Evolutionary conservation across 768 basidiomycete species (phyloP).

Genomic region (Tulasnella sp.): DNA sequence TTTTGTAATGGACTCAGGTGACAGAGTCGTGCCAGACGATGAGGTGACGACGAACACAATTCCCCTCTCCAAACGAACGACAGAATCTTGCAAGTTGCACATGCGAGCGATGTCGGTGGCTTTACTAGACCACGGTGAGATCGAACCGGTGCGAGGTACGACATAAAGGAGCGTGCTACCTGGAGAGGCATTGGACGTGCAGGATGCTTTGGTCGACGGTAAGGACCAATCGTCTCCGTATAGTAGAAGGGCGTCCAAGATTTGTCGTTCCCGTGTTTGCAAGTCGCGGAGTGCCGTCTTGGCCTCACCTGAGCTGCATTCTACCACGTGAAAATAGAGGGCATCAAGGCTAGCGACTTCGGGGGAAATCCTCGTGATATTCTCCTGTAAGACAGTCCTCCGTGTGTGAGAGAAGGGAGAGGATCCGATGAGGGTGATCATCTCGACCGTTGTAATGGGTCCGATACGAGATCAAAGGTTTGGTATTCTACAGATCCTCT

Average conservation of each 20-base stretch:
- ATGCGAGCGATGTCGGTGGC: slow-evolving; percentile 89
- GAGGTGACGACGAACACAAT: slow-evolving; percentile 53
- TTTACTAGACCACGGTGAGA: slow-evolving; percentile 99
- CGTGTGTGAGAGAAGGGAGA: slow-evolving; percentile 67
- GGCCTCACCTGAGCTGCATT: slow-evolving; percentile 38
- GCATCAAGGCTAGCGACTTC: slow-evolving; percentile 63
- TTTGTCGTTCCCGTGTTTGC: slow-evolving; percentile 37
- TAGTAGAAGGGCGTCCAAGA: slow-evolving; percentile 60
- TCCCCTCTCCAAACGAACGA: slow-evolving; percentile 84
- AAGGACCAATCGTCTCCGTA: slow-evolving; percentile 73
- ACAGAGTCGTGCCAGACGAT: slow-evolving; percentile 32
- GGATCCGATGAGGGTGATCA: slow-evolving; percentile 71
- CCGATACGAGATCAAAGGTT: too few relatives aligned
- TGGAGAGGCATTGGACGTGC: background rate
- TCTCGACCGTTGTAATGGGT: slow-evolving; percentile 24
- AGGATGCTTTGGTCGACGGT: slow-evolving; percentile 29
- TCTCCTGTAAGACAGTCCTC: slow-evolving; percentile 51
- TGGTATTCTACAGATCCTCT: too few relatives aligned
- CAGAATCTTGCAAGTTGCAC: slow-evolving; percentile 62
- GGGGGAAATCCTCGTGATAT: slow-evolving; percentile 44
- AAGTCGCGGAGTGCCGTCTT: slow-evolving; percentile 39
- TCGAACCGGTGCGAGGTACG: slow-evolving; percentile 75
- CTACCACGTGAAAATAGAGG: slow-evolving; percentile 77
- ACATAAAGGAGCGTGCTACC: slow-evolving; percentile 48
- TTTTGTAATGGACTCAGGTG: slow-evolving; percentile 37